Evolutionary conservation across 768 basidiomycete species (phyloP).

Genomic region (Psilocybe cubensis): DNA sequence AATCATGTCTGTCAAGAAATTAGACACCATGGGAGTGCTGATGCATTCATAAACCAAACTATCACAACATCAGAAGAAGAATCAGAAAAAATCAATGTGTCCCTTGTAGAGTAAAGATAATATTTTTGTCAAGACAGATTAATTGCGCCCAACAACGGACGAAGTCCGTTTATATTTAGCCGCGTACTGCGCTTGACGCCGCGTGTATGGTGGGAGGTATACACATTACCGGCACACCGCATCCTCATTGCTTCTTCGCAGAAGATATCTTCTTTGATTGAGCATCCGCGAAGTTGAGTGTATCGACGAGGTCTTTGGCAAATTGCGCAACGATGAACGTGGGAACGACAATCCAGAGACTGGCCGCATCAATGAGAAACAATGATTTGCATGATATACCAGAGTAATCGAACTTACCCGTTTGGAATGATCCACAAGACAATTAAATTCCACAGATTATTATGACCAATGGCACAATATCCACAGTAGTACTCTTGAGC

Average conservation of each 20-base stretch:
- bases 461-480: conserved; percentile 78
- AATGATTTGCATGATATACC: neutral
- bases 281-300: conserved; percentile 34
- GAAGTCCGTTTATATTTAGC: too few relatives aligned
- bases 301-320: conserved; percentile 60
- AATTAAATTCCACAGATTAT: conserved; percentile 51
- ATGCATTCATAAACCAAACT: too few relatives aligned
- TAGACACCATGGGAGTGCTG: too few relatives aligned
- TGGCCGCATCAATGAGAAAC: conserved; percentile 26
- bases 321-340: conserved; percentile 59
- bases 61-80: too few relatives aligned
- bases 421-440: conserved; percentile 78
- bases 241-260: conserved; percentile 4
- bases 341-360: conserved; percentile 82
- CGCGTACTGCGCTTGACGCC: too few relatives aligned
- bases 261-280: conserved; percentile 13
- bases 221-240: neutral
- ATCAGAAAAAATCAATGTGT: too few relatives aligned
- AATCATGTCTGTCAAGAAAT: too few relatives aligned
- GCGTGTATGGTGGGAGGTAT: too few relatives aligned
- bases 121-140: too few relatives aligned
- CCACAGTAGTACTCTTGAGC: conserved; percentile 79
- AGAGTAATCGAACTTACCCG: conserved; percentile 50
- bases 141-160: too few relatives aligned
- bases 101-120: too few relatives aligned